Percentiles rank a stretch among this genome's conserved stretches.
Conservation (phyloP, 2,329 filamentous ascomycete species). For the Setomelanomma holmii region DNA sequence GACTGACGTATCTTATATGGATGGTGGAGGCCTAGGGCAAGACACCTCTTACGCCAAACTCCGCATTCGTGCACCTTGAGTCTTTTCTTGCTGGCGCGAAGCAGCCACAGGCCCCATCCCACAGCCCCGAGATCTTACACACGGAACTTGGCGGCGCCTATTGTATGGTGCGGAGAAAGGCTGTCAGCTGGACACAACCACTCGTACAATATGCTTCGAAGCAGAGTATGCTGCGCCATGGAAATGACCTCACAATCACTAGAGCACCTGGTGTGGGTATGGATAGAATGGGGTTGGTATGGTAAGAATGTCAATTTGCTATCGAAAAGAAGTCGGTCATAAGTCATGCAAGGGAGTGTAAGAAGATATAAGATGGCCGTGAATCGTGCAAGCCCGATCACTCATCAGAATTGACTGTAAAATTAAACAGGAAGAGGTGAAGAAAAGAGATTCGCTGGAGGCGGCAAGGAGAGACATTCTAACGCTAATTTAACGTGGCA, state of each 20-base stretch:
- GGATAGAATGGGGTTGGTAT: too few relatives aligned
- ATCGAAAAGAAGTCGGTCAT: too few relatives aligned
- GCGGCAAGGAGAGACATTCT: constrained; percentile 1
- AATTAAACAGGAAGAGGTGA: not conserved
- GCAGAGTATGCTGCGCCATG: too few relatives aligned
- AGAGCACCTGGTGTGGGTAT: too few relatives aligned
- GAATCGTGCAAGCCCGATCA: too few relatives aligned
- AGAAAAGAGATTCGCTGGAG: constrained; percentile 1
- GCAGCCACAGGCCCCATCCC: constrained; percentile 14
- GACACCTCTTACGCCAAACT: not conserved
- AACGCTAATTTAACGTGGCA: not conserved
- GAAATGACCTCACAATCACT: too few relatives aligned
- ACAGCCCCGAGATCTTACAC: not conserved
- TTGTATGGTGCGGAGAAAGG: not conserved
- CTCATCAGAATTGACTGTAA: constrained; percentile 10
- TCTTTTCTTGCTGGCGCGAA: constrained; percentile 1
- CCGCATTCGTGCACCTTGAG: constrained; percentile 12
- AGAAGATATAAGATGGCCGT: too few relatives aligned
- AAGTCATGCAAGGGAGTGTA: too few relatives aligned
- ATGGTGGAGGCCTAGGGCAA: not conserved
- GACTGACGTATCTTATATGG: too few relatives aligned
- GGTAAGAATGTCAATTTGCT: too few relatives aligned
- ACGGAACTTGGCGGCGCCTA: not conserved
- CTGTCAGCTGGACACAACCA: constrained; percentile 6
- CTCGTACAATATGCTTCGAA: not conserved